Evolutionary conservation across 768 basidiomycete genomes (phyloP), one percentile per base, ranked within the genome.

Genomic region (Xanthoconium stramineum): DNA sequence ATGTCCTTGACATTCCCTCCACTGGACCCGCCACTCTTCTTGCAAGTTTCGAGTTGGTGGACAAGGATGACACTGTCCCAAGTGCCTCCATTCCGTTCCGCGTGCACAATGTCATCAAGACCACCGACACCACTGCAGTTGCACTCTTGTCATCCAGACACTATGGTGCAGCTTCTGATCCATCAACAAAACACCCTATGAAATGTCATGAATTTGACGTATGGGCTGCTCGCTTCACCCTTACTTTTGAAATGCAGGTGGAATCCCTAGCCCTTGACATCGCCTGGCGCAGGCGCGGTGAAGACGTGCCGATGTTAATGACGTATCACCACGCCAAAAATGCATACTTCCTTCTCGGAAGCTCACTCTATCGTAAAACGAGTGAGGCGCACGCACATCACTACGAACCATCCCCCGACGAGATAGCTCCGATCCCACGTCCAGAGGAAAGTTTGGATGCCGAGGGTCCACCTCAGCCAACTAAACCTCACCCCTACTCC

Each of bases 401-500:
- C 3, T 84, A 84, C 55, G 81, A 83, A 48, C 90, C 88, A 10
- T 76, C 81, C 6, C 63, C 78, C 0, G 85, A 87, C 43, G 91
- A 92, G 62, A 71, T 86, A 2, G 84, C 80, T 0, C 83, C 88
- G 6, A 84, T 90, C 47, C 88, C 91, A 17, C 81, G 83, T 47
- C 66, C 73, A 8, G 78, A 75, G 57, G 88, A 88, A 69, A 77
- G 75, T 56, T 68, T 87, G 44, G 83, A 86, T 58, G 61, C 46
- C 28, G 61, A 64, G 14, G 60, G 67, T 6, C 61, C 65, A 40
- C 53, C 63, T 7, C 66, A 71, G 19, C 74, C 74, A 2, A 67
- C 71, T 11, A 85, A 79, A 60, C 89, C 88, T 4, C 83, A 84
- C 29, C 89, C 94, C 0, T 98, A 94, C 71, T 91, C 92, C 2